Percentiles rank a stretch among this genome's conserved stretches.
phyloP scores from a whole-genome alignment of 2,329 filamentous ascomycete genomes.

The Aspergillus floridensis region DNA sequence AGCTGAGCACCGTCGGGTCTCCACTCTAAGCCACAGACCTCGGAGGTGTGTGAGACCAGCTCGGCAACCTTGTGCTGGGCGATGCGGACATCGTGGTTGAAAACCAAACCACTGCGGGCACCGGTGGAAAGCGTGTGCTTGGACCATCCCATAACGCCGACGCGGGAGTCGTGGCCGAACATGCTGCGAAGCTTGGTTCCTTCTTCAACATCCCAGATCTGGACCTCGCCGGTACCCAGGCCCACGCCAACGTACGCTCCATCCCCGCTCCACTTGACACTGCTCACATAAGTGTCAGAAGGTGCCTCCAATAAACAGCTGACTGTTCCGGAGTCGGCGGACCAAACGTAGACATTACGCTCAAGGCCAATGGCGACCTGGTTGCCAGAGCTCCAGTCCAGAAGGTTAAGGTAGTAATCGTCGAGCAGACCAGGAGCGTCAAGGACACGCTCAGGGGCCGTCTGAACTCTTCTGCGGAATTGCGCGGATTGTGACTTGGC shows the following conservation, averaged over 20 bases:
- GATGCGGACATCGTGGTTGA: conserved; percentile 97
- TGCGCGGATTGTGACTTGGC: conserved; percentile 72
- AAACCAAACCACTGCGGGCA: conserved; percentile 89
- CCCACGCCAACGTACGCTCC: conserved; percentile 95
- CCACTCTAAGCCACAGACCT: conserved; percentile 98
- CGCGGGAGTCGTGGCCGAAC: conserved; percentile 94
- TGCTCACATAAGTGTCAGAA: conserved; percentile 92
- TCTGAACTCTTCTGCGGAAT: conserved; percentile 86
- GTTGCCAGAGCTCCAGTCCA: conserved; percentile 97
- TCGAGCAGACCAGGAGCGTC: conserved; percentile 95
- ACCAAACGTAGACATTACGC: conserved; percentile 98
- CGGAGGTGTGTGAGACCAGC: conserved; percentile 93
- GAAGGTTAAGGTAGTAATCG: conserved; percentile 97
- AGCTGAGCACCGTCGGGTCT: conserved; percentile 93
- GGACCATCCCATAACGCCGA: conserved; percentile 98
- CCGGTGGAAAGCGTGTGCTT: conserved; percentile 96
- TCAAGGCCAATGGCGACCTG: conserved; percentile 97
- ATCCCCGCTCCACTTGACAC: conserved; percentile 97
- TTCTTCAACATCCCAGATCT: conserved; percentile 99
- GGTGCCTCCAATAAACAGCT: conserved; percentile 83
- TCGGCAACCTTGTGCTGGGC: conserved; percentile 98
- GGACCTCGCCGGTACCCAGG: conserved; percentile 90
- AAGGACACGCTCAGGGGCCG: conserved; percentile 90
- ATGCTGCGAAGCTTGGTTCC: conserved; percentile 95
- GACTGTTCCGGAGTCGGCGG: conserved; percentile 87